These are phyloP conservation scores for Helminthosporium solani DNA, from an alignment of 2,329 filamentous ascomycete species.

Conservation along the genomic window DNA sequence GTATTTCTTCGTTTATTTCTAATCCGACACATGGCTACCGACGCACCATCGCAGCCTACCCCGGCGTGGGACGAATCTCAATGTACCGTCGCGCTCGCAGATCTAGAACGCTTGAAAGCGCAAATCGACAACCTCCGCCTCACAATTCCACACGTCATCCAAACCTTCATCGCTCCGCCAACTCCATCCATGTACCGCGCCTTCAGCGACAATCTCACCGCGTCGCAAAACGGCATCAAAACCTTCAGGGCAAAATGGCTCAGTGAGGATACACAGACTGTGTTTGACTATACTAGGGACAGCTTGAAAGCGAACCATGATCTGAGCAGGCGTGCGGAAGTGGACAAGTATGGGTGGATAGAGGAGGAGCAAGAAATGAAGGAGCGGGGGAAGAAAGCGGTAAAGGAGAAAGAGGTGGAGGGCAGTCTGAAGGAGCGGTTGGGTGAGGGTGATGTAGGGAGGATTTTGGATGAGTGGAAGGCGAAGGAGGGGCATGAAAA, in stretches of 20 bases:
- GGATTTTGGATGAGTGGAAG: constrained; percentile 26
- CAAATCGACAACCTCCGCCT: constrained; percentile 47
- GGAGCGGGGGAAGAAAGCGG: constrained; percentile 14
- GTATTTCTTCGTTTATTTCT: neutral
- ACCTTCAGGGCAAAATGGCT: constrained; percentile 42
- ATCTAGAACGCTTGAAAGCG: constrained; percentile 47
- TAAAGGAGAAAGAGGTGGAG: constrained; percentile 8
- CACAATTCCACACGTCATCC: constrained; percentile 45
- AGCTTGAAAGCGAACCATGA: constrained; percentile 42
- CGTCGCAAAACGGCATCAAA: constrained; percentile 40
- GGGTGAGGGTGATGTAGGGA: constrained; percentile 23
- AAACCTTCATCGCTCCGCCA: constrained; percentile 38
- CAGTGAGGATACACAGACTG: constrained; percentile 35
- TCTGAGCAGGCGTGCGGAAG: constrained; percentile 31
- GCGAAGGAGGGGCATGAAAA: constrained; percentile 18
- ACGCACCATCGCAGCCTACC: neutral
- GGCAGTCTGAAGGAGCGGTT: constrained; percentile 14
- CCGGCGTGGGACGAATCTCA: constrained; percentile 43
- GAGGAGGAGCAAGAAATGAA: constrained; percentile 27
- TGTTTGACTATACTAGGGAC: constrained; percentile 38
- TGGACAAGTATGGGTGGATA: constrained; percentile 44
- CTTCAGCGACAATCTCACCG: constrained; percentile 41
- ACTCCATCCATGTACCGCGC: constrained; percentile 39
- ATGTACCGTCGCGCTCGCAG: constrained; percentile 46
- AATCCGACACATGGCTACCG: neutral